Evolutionary conservation across 495 filamentous ascomycete genomes (phyloP).

Genomic region (Aspergillus affinis): DNA sequence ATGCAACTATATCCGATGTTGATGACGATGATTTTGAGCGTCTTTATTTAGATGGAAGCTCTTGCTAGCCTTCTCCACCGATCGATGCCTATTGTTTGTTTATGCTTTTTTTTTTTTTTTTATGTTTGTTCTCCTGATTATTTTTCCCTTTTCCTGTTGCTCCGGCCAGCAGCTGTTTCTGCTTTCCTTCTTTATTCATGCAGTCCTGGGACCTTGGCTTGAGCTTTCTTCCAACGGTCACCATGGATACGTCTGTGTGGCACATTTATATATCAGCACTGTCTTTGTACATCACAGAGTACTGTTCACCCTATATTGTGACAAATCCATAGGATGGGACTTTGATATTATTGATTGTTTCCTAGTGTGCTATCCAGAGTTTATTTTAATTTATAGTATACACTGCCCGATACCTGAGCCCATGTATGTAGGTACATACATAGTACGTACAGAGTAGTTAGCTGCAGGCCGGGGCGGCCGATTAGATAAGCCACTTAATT

Average conservation of each 20-base stretch:
- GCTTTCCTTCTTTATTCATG: neutral
- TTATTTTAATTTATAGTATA: neutral
- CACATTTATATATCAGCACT: constrained; percentile 1
- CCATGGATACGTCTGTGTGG: neutral
- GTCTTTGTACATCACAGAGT: neutral
- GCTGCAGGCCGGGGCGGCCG: neutral
- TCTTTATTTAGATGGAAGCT: constrained; percentile 33
- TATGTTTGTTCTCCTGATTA: neutral
- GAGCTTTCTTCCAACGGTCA: neutral
- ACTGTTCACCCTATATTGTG: neutral
- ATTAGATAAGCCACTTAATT: constrained; percentile 28
- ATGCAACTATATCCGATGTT: constrained; percentile 35
- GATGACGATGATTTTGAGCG: constrained; percentile 32
- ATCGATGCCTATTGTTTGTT: neutral
- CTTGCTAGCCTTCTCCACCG: constrained; percentile 16
- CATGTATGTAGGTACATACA: too few relatives aligned
- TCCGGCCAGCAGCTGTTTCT: neutral
- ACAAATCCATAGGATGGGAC: neutral
- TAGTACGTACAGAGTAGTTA: too few relatives aligned
- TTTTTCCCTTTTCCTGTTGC: neutral
- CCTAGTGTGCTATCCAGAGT: neutral
- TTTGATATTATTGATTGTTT: neutral
- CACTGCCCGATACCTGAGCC: neutral
- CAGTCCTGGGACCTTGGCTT: neutral
- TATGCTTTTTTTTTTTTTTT: neutral